Percentiles rank a stretch among this genome's conserved stretches.
Conservation (phyloP, 2,329 filamentous ascomycete species). For the Botrytis medusae region DNA sequence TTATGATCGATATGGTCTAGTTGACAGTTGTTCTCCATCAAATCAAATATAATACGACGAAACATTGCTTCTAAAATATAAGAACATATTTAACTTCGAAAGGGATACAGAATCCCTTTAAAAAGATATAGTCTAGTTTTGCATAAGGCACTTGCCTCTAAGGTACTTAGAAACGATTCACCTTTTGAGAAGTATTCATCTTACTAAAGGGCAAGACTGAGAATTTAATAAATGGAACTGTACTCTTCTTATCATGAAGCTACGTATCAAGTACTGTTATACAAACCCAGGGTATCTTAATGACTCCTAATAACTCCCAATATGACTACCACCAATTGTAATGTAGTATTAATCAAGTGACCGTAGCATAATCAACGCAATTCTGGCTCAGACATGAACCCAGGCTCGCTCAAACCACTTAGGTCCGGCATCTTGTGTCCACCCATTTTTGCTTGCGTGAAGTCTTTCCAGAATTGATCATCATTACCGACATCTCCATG, state of each 20-base stretch:
- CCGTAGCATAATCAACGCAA: conserved; percentile 31
- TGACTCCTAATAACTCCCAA: conserved; percentile 10
- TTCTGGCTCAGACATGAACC: conserved; percentile 42
- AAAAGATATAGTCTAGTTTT: background rate
- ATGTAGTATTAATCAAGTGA: background rate
- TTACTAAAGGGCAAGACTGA: background rate
- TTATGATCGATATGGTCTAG: background rate
- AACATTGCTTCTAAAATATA: background rate
- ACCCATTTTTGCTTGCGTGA: background rate
- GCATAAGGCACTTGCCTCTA: background rate
- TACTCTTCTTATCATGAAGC: background rate
- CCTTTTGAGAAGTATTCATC: background rate
- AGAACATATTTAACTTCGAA: background rate
- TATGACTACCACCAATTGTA: background rate
- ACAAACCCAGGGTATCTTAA: conserved; percentile 16
- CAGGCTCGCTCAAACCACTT: conserved; percentile 35
- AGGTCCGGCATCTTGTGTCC: conserved; percentile 7
- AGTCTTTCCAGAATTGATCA: conserved; percentile 12
- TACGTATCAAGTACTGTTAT: background rate
- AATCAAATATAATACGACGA: background rate
- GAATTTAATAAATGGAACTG: background rate
- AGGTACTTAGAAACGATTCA: background rate
- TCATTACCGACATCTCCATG: conserved; percentile 23
- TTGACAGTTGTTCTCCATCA: background rate
- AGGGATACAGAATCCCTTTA: background rate